A percentile compares a stretch with the other conserved stretches of the same genome.
These are phyloP conservation scores for Seminavis robusta DNA, from an alignment of 108 stramenopile species.

Conservation along the genomic window DNA sequence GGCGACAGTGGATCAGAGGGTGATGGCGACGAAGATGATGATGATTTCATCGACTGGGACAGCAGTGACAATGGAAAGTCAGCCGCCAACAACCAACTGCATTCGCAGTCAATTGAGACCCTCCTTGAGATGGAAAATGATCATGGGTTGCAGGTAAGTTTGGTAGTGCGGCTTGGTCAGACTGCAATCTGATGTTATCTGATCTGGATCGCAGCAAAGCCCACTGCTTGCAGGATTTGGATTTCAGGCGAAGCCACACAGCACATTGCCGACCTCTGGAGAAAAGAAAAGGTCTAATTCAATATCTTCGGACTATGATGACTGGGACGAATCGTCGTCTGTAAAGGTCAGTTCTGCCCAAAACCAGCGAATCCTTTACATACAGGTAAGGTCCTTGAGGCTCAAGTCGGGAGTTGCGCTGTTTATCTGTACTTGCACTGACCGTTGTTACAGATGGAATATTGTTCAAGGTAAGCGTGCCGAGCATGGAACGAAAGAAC, in stretches of 20 bases:
- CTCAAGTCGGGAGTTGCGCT: not conserved
- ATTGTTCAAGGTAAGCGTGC: too few species aligned
- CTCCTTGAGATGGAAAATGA: too few species aligned
- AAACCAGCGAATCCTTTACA: conserved; percentile 39
- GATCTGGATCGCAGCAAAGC: too few species aligned
- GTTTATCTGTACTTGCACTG: not conserved
- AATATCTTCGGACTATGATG: conserved; percentile 1
- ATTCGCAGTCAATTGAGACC: too few species aligned
- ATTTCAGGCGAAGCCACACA: conserved; percentile 8
- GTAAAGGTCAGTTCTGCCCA: conserved; percentile 37
- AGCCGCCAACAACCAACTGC: too few species aligned
- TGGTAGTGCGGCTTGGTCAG: too few species aligned
- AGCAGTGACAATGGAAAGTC: too few species aligned
- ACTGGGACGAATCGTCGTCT: conserved; percentile 44
- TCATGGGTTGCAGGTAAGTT: too few species aligned
- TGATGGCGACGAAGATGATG: conserved; percentile 13
- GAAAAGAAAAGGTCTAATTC: not conserved
- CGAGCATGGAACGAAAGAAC: too few species aligned
- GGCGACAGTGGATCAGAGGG: conserved; percentile 2
- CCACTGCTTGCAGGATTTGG: conserved; percentile 25
- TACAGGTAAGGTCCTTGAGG: conserved; percentile 14
- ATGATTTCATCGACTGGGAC: too few species aligned
- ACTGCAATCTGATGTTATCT: too few species aligned
- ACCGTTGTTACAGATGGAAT: conserved; percentile 65
- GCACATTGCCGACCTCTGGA: not conserved